Evolutionary conservation across 1,284 basidiomycete genomes (phyloP), one percentile per base, ranked within the genome.

Genomic region (Moesziomyces antarcticus): DNA sequence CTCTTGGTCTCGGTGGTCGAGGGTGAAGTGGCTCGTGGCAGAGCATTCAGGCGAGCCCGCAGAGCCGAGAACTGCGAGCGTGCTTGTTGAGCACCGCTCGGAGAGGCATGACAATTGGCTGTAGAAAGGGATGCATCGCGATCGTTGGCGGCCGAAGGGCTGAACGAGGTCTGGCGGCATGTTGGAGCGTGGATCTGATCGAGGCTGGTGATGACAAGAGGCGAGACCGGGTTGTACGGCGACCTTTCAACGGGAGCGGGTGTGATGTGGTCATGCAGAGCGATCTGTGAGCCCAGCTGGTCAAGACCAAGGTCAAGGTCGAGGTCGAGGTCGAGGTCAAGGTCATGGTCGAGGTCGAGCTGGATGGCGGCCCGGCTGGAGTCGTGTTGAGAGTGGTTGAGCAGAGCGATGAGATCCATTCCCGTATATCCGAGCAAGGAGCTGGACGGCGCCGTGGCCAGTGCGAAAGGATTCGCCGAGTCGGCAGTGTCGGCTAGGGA

Each of bases 361-460:
- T 33, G 30, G 30, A 33, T 52, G 7, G 48, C 55, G 22, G 55
- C 55, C 44, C 27, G 18, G 33, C 51, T 56, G n/a, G 59, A 62
- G 47, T 62, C 59, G 42, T 50, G 50, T 6, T 52, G 59, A 14
- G 59, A 62, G 6, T 16, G 6, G 21, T 62, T 55, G 41, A 62
- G 52, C 18, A 62, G 25, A 41, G 46, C 46, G n/a, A 62, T 53
- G 13, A 60, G 58, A 21, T 53, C 50, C n/a, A 27, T n/a, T 13
- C 52, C 58, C 1, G 58, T 48, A 6, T 33, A 33, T 13, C 30
- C 30, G 30, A 33, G 30, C 30, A 33, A 33, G 30, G 30, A 33
- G 30, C 30, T 13, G 30, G 30, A 10, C 3, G 30, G 11, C 11
- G 9, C 10, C 3, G 30, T 33, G 30, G 9, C 13, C 30, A 7